Percentiles rank a stretch among this genome's conserved stretches.
These are phyloP conservation scores for Lyophyllum atratum DNA, from an alignment of 768 basidiomycete species.

Conservation along the genomic window DNA sequence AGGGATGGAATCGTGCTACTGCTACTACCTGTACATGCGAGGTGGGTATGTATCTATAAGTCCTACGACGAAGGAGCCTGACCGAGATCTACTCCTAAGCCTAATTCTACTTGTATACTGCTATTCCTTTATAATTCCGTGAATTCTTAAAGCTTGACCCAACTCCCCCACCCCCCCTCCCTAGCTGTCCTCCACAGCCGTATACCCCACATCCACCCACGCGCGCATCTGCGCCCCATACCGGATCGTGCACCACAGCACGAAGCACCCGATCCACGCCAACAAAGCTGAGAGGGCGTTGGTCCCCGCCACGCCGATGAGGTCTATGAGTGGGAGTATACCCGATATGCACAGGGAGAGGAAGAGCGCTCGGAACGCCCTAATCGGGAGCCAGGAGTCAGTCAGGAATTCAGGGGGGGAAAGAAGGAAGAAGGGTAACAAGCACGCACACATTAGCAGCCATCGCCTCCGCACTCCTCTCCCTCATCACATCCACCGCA, in stretches of 20 bases:
- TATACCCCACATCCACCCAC: slow-evolving; percentile 59
- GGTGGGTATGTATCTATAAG: no score
- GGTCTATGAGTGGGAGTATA: slow-evolving; percentile 56
- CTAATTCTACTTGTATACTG: no score
- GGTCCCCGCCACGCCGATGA: slow-evolving; percentile 51
- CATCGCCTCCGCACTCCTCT: slow-evolving; percentile 61
- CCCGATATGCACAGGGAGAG: slow-evolving; percentile 43
- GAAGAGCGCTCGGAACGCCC: slow-evolving; percentile 49
- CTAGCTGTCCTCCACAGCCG: slow-evolving; percentile 41
- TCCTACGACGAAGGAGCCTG: no score
- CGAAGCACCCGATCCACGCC: slow-evolving; percentile 52
- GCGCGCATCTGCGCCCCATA: slow-evolving; percentile 60
- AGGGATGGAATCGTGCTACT: no score
- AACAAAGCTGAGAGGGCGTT: slow-evolving; percentile 47
- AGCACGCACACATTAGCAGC: slow-evolving; percentile 54
- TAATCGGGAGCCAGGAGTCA: slow-evolving; percentile 17
- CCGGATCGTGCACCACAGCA: slow-evolving; percentile 54
- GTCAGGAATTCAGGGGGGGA: no score
- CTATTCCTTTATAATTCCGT: no score
- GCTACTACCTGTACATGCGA: no score
- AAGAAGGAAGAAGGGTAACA: no score
- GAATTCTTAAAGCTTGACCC: no score
- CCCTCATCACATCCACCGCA: slow-evolving; percentile 59
- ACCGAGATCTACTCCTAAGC: no score
- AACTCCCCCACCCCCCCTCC: not conserved